phyloP scores from a whole-genome alignment of 1,284 basidiomycete genomes.

The Puccinia novopanici region DNA sequence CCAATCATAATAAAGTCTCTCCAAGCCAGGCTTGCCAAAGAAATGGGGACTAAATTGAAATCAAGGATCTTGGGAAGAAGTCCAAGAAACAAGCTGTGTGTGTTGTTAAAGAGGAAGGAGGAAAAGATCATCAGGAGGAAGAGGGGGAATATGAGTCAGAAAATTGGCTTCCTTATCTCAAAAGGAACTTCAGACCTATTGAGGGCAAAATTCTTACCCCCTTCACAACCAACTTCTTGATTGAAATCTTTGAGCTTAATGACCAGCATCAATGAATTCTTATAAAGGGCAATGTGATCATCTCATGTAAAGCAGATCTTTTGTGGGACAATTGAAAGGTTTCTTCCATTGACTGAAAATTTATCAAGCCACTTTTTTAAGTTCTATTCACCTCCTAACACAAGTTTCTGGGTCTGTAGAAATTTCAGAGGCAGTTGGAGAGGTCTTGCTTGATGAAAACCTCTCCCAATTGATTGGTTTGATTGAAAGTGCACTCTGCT shows the following conservation, averaged over 20 bases:
- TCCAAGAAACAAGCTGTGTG: not conserved
- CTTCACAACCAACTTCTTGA: conserved; percentile 88
- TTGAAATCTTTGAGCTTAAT: conserved; percentile 90
- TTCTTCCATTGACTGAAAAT: conserved; percentile 53
- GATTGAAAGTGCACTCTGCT: too few species aligned
- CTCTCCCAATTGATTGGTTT: conserved; percentile 68
- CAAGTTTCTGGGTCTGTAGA: conserved; percentile 62
- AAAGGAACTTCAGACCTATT: conserved; percentile 15
- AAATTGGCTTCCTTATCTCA: not conserved
- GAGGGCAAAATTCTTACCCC: conserved; percentile 54
- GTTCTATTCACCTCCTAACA: not conserved
- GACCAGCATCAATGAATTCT: conserved; percentile 94
- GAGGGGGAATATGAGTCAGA: conserved; percentile 4
- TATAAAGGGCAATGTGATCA: conserved; percentile 92
- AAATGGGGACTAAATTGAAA: conserved; percentile 1
- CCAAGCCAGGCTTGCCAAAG: not conserved
- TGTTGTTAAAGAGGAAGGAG: not conserved
- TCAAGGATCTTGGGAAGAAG: conserved; percentile 2
- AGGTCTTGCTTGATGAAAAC: conserved; percentile 68
- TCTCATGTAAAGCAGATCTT: conserved; percentile 92
- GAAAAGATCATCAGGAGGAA: conserved; percentile 11
- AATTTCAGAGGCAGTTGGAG: conserved; percentile 79
- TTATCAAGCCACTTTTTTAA: not conserved
- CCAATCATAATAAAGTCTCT: not conserved
- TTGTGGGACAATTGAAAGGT: conserved; percentile 93